Percentiles rank a stretch among this genome's conserved stretches.
These are phyloP conservation scores for Fusarium torreyae DNA, from an alignment of 2,329 filamentous ascomycete species.

Conservation along the genomic window DNA sequence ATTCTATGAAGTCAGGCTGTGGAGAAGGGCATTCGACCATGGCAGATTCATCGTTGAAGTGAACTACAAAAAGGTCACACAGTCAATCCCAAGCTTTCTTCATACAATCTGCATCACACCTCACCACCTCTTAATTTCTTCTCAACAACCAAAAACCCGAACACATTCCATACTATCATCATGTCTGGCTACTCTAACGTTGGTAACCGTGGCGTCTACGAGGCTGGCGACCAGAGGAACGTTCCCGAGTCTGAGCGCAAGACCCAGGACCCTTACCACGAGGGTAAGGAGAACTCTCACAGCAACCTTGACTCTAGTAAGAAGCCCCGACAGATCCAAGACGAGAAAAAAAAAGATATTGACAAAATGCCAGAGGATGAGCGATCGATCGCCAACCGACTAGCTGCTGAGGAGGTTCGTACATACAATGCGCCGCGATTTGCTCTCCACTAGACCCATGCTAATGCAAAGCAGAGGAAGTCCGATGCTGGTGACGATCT, in stretches of 20 bases:
- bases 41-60: conserved; percentile 35
- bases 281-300: conserved; percentile 81
- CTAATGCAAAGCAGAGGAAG: conserved; percentile 43
- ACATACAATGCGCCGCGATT: neutral
- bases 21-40: conserved; percentile 39
- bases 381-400: conserved; percentile 79
- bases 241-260: conserved; percentile 66
- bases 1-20: conserved; percentile 50
- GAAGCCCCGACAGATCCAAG: conserved; percentile 40
- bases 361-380: conserved; percentile 71
- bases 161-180: conserved; percentile 23
- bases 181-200: conserved; percentile 72
- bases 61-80: conserved; percentile 42
- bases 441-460: neutral
- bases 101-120: conserved; percentile 11
- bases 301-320: conserved; percentile 79
- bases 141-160: conserved; percentile 1
- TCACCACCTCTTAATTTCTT: conserved; percentile 3
- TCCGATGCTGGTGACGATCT: conserved; percentile 62
- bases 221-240: conserved; percentile 83
- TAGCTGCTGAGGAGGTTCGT: conserved; percentile 73
- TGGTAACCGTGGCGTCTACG: conserved; percentile 77
- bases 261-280: conserved; percentile 74
- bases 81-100: conserved; percentile 1
- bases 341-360: conserved; percentile 58